Evolutionary conservation across 176 grass and related monocot genomes (phyloP), one percentile per base, ranked within the genome.

Genomic region (Melocanna baccifera): DNA sequence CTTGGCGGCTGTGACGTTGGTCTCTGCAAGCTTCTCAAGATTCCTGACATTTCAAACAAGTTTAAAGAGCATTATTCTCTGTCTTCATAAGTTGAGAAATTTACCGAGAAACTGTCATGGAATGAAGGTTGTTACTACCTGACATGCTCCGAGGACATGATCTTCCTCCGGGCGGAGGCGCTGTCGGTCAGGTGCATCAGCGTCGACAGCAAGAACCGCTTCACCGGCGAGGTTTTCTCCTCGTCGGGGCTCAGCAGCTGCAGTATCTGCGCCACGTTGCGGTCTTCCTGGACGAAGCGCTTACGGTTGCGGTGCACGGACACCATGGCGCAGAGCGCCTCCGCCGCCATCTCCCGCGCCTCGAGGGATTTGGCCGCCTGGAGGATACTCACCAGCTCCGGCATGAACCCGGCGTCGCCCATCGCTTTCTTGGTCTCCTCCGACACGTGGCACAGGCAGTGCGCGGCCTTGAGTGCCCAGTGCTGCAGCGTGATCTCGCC

Each of bases 391-490:
- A 92, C 75, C 37, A 99, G 89, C 91, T 99, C 96, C 20, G 88
- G 87, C 88, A 99, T 96, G 88, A 99, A 88, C 28, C 91, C 90
- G 43, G 77, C 86, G 55, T 96, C 86, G n/a, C 96, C 96, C 87
- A 96, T 89, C 19, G 92, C 85, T 62, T 92, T 96, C 80, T 78
- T 99, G 3, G 82, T 58, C 69, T 86, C 91, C 59, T 94, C 89
- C 20, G 91, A 99, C 19, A 88, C 23, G 57, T 68, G 79, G 56
- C 91, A 94, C 51, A 99, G 81, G 28, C 85, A 77, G 57, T 83
- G 88, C 73, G 81, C 74, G 1, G 88, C 65, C 81, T 92, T 99
- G 5, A 99, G 75, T 1, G 91, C 86, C 62, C 84, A 75, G 56
- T 96, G 83, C 83, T 99, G 93, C 26, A 86, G 67, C 22, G 86